These are phyloP conservation scores for Chernovozyma sophiae-reginae DNA, from an alignment of 1,139 yeast species.

Conservation along the genomic window DNA sequence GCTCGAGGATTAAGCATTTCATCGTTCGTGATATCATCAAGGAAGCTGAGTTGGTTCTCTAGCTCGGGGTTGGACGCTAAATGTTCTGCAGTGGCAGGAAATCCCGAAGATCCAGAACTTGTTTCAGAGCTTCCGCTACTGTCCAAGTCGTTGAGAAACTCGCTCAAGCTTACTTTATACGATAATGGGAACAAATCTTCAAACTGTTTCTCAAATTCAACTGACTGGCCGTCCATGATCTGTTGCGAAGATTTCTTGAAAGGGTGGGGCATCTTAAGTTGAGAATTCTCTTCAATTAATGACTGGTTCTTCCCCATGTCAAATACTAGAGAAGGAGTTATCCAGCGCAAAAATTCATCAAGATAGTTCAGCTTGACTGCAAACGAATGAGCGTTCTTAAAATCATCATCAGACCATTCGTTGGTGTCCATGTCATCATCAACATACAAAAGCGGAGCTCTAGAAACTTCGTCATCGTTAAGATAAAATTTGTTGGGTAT, in stretches of 20 bases:
- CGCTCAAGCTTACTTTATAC: constrained; percentile 30
- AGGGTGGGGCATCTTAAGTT: constrained; percentile 12
- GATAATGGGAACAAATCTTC: constrained; percentile 28
- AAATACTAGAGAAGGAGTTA: constrained; percentile 34
- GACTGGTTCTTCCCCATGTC: constrained; percentile 28
- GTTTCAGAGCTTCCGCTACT: not conserved
- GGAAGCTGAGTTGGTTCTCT: constrained; percentile 33
- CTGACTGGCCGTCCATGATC: constrained; percentile 9
- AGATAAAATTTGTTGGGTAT: constrained; percentile 51
- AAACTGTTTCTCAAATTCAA: constrained; percentile 19
- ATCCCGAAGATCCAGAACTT: not conserved
- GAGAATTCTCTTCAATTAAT: constrained; percentile 12
- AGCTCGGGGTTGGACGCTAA: constrained; percentile 7
- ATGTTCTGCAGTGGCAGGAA: not conserved
- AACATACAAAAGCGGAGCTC: constrained; percentile 23
- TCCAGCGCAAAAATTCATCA: constrained; percentile 30
- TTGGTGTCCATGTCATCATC: constrained; percentile 17
- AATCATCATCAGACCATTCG: constrained; percentile 22
- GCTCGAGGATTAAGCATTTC: constrained; percentile 26
- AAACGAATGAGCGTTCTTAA: constrained; percentile 29
- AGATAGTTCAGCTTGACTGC: constrained; percentile 24
- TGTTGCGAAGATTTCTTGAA: not conserved
- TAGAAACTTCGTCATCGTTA: constrained; percentile 24
- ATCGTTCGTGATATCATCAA: constrained; percentile 36
- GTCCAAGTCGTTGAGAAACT: constrained; percentile 24